A percentile compares a stretch with the other conserved stretches of the same genome.
Conservation (phyloP, 352 stramenopile species). For the Nothophytophthora sp. region DNA sequence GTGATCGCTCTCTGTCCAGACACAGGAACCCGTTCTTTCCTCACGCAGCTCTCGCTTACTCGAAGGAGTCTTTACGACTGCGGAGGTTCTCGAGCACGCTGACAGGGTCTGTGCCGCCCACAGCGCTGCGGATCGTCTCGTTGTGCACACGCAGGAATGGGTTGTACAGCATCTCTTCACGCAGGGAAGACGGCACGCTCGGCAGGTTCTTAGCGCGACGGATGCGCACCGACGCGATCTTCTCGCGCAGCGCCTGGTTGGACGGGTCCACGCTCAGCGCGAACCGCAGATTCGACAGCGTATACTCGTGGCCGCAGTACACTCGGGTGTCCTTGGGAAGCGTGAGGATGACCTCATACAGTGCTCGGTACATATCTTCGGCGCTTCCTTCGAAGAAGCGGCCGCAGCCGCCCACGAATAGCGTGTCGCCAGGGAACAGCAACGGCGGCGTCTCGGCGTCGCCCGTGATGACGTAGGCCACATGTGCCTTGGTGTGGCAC, state of each 20-base stretch:
- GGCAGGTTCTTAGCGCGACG: slow-evolving; percentile 83
- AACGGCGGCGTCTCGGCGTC: slow-evolving; percentile 71
- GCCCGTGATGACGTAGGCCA: slow-evolving; percentile 87
- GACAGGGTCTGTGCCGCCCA: slow-evolving; percentile 73
- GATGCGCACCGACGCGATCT: slow-evolving; percentile 83
- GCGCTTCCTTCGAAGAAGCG: slow-evolving; percentile 90
- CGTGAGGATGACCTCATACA: slow-evolving; percentile 87
- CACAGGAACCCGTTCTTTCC: too few relatives aligned
- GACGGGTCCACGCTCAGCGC: slow-evolving; percentile 93
- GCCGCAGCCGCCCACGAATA: slow-evolving; percentile 85
- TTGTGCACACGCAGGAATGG: slow-evolving; percentile 86
- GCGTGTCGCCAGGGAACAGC: slow-evolving; percentile 88
- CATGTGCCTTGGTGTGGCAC: slow-evolving; percentile 84
- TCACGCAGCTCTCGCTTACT: slow-evolving; percentile 25
- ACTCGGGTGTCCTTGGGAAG: slow-evolving; percentile 87
- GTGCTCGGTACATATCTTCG: slow-evolving; percentile 87
- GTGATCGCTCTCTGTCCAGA: background rate
- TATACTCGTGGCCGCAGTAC: slow-evolving; percentile 94
- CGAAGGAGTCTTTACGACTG: slow-evolving; percentile 74
- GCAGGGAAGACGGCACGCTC: slow-evolving; percentile 90
- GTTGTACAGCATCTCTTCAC: slow-evolving; percentile 89
- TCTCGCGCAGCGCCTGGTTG: slow-evolving; percentile 86
- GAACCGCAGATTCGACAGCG: slow-evolving; percentile 92
- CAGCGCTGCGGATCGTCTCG: slow-evolving; percentile 80
- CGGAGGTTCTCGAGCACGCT: slow-evolving; percentile 84